Percentiles rank a stretch among this genome's conserved stretches.
Conservation (phyloP, 2,329 filamentous ascomycete genomes). For the Apiospora kogelbergensis region DNA sequence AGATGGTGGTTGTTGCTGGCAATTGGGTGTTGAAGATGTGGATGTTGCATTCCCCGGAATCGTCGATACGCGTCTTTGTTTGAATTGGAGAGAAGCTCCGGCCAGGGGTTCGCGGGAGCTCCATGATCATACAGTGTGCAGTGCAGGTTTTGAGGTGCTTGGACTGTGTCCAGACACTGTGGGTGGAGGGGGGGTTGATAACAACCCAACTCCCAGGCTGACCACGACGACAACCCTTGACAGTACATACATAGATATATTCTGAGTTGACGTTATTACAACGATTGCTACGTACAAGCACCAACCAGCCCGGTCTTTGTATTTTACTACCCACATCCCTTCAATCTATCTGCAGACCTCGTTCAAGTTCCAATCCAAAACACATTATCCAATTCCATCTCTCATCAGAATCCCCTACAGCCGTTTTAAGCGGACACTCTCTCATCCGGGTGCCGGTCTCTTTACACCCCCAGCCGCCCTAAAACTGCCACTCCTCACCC, state of each 20-base stretch:
- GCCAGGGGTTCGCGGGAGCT: slow-evolving; percentile 9
- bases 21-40: not conserved
- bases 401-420: not conserved
- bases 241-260: not conserved
- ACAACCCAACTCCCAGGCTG: not conserved
- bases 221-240: not conserved
- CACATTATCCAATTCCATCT: not conserved
- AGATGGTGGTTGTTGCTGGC: not conserved
- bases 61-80: slow-evolving; percentile 9
- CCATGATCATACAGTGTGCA: not conserved
- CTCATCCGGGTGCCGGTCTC: not conserved
- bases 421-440: not conserved
- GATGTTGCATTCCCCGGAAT: not conserved
- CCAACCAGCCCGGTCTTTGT: not conserved
- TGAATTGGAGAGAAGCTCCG: slow-evolving; percentile 6
- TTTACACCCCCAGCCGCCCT: not conserved
- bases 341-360: not conserved
- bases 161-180: not conserved
- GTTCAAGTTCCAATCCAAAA: not conserved
- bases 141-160: too few species aligned
- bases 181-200: too few species aligned
- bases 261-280: not conserved
- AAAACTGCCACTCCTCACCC: slow-evolving; percentile 48
- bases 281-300: not conserved
- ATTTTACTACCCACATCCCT: slow-evolving; percentile 1